These are phyloP conservation scores for Nigrospora oryzae DNA, from an alignment of 2,329 filamentous ascomycete species.

Conservation along the genomic window DNA sequence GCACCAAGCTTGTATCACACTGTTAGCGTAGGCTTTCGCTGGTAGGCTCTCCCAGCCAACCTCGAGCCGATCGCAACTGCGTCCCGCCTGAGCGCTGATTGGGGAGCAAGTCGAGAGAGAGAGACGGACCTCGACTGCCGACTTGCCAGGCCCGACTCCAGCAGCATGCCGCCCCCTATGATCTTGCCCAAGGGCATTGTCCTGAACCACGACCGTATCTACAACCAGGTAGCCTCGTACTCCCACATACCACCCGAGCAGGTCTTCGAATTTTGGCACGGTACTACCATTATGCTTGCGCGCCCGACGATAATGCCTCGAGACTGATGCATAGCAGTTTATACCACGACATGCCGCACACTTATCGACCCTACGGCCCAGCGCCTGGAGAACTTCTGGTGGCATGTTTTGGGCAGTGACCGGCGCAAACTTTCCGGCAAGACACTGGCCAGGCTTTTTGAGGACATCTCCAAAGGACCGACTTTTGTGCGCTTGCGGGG, in stretches of 20 bases:
- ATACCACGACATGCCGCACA: conserved; percentile 50
- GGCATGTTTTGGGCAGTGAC: conserved; percentile 56
- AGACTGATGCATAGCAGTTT: conserved; percentile 33
- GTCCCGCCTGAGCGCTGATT: no score
- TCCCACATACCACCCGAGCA: conserved; percentile 41
- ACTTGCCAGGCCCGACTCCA: background rate
- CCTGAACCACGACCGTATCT: conserved; percentile 41
- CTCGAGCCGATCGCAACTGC: no score
- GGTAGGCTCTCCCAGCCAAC: no score
- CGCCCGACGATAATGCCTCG: conserved; percentile 3
- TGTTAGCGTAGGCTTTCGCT: no score
- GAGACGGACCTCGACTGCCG: no score
- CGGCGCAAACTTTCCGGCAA: conserved; percentile 42
- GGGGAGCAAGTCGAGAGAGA: no score
- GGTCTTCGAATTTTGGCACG: conserved; percentile 48
- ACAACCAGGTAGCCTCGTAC: conserved; percentile 45
- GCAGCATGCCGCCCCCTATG: conserved; percentile 25
- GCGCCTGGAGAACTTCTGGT: conserved; percentile 58
- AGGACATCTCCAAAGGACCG: conserved; percentile 48
- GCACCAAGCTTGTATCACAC: no score
- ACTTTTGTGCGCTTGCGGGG: conserved; percentile 48
- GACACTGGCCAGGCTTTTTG: conserved; percentile 45
- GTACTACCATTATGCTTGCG: conserved; percentile 24
- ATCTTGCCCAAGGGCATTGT: conserved; percentile 51
- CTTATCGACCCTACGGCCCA: conserved; percentile 54